phyloP scores from a whole-genome alignment of 768 basidiomycete species.

The Boletus rubropictus region DNA sequence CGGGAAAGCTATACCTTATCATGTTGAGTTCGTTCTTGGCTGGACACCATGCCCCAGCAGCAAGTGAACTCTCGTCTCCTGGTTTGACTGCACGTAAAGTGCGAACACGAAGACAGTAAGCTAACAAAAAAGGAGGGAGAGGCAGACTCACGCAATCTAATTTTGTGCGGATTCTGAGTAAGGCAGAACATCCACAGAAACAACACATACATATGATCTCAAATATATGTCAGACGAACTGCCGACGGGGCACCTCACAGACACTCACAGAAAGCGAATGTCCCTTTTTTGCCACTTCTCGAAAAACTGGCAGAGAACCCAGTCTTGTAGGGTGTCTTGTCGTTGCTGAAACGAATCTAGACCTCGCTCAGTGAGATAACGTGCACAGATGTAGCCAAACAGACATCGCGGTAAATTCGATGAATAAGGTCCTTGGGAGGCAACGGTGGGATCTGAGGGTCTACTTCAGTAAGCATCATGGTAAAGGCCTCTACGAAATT shows the following conservation, averaged over 20 bases:
- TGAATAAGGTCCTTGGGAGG: slow-evolving; percentile 91
- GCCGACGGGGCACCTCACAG: neutral
- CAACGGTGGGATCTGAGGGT: slow-evolving; percentile 78
- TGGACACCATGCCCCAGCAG: slow-evolving; percentile 77
- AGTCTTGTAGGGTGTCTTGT: slow-evolving; percentile 94
- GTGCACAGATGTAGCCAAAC: neutral
- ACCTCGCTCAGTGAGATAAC: slow-evolving; percentile 2
- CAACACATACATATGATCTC: slow-evolving; percentile 22
- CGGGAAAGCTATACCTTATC: slow-evolving; percentile 48
- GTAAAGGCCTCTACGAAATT: slow-evolving; percentile 73
- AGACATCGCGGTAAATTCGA: slow-evolving; percentile 86
- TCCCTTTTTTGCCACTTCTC: slow-evolving; percentile 83
- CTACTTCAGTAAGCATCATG: slow-evolving; percentile 59
- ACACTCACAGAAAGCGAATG: slow-evolving; percentile 77
- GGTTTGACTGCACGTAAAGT: slow-evolving; percentile 47
- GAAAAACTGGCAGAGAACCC: slow-evolving; percentile 80
- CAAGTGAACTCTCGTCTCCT: slow-evolving; percentile 64
- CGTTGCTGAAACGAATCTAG: slow-evolving; percentile 84
- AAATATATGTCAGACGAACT: slow-evolving; percentile 8
- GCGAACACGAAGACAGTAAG: neutral
- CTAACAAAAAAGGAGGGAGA: no score
- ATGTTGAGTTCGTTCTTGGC: slow-evolving; percentile 72
- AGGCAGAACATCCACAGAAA: neutral
- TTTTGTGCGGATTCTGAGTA: neutral
- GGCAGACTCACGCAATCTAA: slow-evolving; percentile 20